phyloP scores from a whole-genome alignment of 495 filamentous ascomycete species.

The Lepraria neglecta region DNA sequence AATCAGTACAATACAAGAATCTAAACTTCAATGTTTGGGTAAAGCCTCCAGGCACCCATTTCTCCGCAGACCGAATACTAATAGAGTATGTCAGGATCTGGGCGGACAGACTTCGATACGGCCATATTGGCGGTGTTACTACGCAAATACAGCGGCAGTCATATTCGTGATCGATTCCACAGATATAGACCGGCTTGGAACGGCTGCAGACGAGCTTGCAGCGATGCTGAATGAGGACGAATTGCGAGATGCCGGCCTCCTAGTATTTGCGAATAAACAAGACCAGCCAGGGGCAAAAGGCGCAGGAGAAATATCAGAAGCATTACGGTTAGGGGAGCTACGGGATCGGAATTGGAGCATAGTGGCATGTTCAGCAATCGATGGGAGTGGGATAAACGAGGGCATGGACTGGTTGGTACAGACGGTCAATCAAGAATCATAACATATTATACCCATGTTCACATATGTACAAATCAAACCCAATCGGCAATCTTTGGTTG shows the following conservation, averaged over 20 bases:
- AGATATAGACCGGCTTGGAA: conserved; percentile 89
- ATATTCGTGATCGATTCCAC: conserved; percentile 98
- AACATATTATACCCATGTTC: conserved; percentile 12
- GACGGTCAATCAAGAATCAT: conserved; percentile 36
- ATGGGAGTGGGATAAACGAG: conserved; percentile 86
- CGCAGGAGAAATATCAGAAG: conserved; percentile 92
- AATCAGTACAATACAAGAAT: conserved; percentile 95
- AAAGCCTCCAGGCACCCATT: conserved; percentile 20
- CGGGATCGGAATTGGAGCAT: conserved; percentile 99
- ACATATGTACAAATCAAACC: conserved; percentile 1
- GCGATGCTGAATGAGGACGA: conserved; percentile 98
- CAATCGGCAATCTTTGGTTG: not conserved
- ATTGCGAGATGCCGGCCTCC: conserved; percentile 78
- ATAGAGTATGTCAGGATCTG: conserved; percentile 56
- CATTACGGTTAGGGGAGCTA: conserved; percentile 78
- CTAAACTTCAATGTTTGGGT: conserved; percentile 99
- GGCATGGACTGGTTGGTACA: conserved; percentile 97
- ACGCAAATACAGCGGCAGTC: conserved; percentile 97
- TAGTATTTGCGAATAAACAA: conserved; percentile 99
- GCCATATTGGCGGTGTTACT: conserved; percentile 99
- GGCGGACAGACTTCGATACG: conserved; percentile 95
- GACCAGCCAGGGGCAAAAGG: conserved; percentile 97
- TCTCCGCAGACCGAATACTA: not conserved
- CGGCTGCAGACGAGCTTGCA: conserved; percentile 83
- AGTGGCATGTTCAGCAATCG: conserved; percentile 91